Evolutionary conservation across 305 asterid genomes (phyloP).

Genomic region (Solanum hybrid): DNA sequence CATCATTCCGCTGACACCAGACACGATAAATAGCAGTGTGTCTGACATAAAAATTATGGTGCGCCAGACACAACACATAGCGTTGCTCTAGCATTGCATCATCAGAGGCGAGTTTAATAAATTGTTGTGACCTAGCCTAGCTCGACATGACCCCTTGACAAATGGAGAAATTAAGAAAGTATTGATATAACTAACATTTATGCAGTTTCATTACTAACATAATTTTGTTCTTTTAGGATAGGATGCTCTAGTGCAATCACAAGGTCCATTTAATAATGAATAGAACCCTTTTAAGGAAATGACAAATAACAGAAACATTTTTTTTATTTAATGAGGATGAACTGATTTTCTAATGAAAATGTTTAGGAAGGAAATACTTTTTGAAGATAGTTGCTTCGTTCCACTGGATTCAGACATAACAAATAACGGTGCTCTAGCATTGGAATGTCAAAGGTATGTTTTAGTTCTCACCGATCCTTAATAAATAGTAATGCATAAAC

Average conservation of each 20-base stretch:
- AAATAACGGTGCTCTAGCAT: not conserved
- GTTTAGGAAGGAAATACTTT: not conserved
- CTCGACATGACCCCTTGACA: not conserved
- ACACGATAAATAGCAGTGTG: not conserved
- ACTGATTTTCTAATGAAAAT: not conserved
- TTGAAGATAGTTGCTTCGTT: not conserved
- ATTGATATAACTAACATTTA: not conserved
- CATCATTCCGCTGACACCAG: not conserved
- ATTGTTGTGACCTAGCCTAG: not conserved
- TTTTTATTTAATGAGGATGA: not conserved
- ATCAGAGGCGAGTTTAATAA: not conserved
- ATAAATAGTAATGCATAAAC: not conserved
- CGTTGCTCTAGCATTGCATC: not conserved
- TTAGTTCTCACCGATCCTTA: not conserved
- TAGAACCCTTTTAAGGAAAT: not conserved
- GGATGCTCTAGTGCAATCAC: not conserved
- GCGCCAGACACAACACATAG: not conserved
- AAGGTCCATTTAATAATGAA: not conserved
- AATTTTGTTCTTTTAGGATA: not conserved
- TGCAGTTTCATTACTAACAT: not conserved
- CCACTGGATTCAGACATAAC: not conserved
- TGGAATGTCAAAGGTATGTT: not conserved
- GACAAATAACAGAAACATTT: not conserved
- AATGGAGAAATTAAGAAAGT: not conserved
- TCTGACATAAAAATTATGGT: not conserved